phyloP scores from a whole-genome alignment of 2,329 filamentous ascomycete species.

The Alternaria atra region DNA sequence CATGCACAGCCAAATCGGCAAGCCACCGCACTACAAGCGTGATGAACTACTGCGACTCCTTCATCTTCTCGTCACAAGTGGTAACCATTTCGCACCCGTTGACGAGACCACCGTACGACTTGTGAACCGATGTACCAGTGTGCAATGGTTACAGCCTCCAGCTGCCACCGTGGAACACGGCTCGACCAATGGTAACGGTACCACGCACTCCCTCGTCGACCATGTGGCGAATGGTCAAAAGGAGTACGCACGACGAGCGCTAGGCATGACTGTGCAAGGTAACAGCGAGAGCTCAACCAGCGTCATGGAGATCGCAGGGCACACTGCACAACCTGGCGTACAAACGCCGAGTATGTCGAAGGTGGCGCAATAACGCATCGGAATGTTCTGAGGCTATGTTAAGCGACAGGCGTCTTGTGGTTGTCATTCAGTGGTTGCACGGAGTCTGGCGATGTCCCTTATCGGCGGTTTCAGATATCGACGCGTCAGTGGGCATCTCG shows the following conservation, averaged over 20 bases:
- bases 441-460: conserved; percentile 7
- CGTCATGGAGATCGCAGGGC: conserved; percentile 51
- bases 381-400: background rate
- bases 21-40: conserved; percentile 89
- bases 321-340: conserved; percentile 54
- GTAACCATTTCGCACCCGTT: conserved; percentile 79
- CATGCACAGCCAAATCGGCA: conserved; percentile 87
- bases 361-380: conserved; percentile 19
- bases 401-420: conserved; percentile 1
- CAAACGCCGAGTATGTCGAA: conserved; percentile 50
- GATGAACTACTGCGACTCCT: conserved; percentile 83
- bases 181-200: conserved; percentile 34
- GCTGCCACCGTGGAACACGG: conserved; percentile 9
- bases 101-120: conserved; percentile 83
- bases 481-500: conserved; percentile 8
- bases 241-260: conserved; percentile 48
- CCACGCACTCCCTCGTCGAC: conserved; percentile 36
- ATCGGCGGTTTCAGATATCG: conserved; percentile 14
- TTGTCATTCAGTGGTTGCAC: background rate
- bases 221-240: conserved; percentile 43
- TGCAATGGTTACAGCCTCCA: conserved; percentile 68
- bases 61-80: conserved; percentile 70
- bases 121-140: conserved; percentile 76
- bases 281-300: conserved; percentile 51
- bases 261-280: conserved; percentile 51